These are phyloP conservation scores for Fragaria ananassa DNA, from an alignment of 306 rosid genomes.

Conservation along the genomic window DNA sequence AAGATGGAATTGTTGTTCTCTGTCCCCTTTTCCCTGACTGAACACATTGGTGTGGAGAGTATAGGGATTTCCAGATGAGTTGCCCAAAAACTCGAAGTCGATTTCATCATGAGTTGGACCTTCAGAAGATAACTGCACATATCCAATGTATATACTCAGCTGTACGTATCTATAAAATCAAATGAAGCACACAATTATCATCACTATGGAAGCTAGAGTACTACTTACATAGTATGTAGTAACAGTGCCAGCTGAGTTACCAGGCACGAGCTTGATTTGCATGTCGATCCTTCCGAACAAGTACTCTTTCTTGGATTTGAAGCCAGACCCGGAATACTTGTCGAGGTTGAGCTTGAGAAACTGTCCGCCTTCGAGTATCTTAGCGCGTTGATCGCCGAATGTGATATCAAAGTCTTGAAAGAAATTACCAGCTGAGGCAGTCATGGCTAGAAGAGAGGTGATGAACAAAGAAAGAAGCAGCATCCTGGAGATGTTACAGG, in stretches of 20 bases:
- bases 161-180: not conserved
- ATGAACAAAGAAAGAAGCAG: slow-evolving; percentile 4
- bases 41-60: slow-evolving; percentile 45
- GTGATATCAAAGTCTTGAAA: slow-evolving; percentile 57
- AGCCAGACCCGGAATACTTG: slow-evolving; percentile 77
- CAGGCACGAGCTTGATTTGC: slow-evolving; percentile 79
- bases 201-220: not conserved
- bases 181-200: not conserved
- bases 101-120: slow-evolving; percentile 47
- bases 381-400: slow-evolving; percentile 61
- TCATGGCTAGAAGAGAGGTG: slow-evolving; percentile 14
- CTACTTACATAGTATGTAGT: slow-evolving; percentile 72
- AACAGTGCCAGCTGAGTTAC: slow-evolving; percentile 91
- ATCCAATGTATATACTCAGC: not conserved
- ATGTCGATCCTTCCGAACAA: slow-evolving; percentile 69
- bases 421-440: slow-evolving; percentile 51
- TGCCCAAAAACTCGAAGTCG: slow-evolving; percentile 52
- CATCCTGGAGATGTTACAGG: not conserved
- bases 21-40: slow-evolving; percentile 41
- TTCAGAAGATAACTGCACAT: slow-evolving; percentile 64
- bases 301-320: slow-evolving; percentile 60
- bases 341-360: slow-evolving; percentile 70
- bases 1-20: slow-evolving; percentile 42
- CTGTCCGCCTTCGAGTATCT: slow-evolving; percentile 56
- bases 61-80: slow-evolving; percentile 40